These are phyloP conservation scores for Phytophthora foliorum DNA, from an alignment of 352 stramenopile species.

Conservation along the genomic window DNA sequence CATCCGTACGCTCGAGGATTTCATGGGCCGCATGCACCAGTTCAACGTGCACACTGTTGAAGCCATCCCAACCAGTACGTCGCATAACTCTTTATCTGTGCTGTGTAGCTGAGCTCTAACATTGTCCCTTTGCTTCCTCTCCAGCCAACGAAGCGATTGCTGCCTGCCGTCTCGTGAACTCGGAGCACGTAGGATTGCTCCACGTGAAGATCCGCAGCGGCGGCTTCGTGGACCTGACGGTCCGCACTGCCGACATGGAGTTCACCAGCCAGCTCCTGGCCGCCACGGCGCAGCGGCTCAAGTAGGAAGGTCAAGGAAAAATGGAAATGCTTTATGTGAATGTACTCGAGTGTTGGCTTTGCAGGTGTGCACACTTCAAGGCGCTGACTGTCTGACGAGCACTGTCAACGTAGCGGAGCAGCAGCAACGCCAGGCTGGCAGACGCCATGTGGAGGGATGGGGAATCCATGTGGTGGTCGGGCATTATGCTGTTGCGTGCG, in stretches of 20 bases:
- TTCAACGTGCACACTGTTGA: slow-evolving; percentile 89
- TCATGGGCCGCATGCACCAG: slow-evolving; percentile 80
- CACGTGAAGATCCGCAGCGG: slow-evolving; percentile 89
- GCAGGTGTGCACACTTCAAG: background rate
- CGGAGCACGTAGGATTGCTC: slow-evolving; percentile 86
- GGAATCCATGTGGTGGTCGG: slow-evolving; percentile 20
- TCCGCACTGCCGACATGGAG: slow-evolving; percentile 85
- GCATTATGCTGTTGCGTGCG: slow-evolving; percentile 19
- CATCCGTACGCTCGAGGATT: slow-evolving; percentile 86
- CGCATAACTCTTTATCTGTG: slow-evolving; percentile 10
- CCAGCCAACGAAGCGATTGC: slow-evolving; percentile 91
- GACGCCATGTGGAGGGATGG: slow-evolving; percentile 16
- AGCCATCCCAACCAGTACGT: slow-evolving; percentile 87
- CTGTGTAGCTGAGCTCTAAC: slow-evolving; percentile 21
- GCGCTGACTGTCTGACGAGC: too few relatives aligned
- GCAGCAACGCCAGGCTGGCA: slow-evolving; percentile 2
- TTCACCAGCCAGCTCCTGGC: slow-evolving; percentile 86
- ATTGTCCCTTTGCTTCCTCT: background rate
- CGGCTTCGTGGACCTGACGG: slow-evolving; percentile 87
- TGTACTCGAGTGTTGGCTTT: slow-evolving; percentile 5
- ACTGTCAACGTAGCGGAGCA: slow-evolving; percentile 4
- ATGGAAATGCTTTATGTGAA: slow-evolving; percentile 39
- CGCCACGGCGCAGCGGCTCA: slow-evolving; percentile 68
- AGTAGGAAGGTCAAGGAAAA: slow-evolving; percentile 47
- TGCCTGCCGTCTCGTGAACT: slow-evolving; percentile 78